A percentile compares a stretch with the other conserved stretches of the same genome.
Conservation (phyloP, 176 grass and related monocot species). For the Carex kokanica region DNA sequence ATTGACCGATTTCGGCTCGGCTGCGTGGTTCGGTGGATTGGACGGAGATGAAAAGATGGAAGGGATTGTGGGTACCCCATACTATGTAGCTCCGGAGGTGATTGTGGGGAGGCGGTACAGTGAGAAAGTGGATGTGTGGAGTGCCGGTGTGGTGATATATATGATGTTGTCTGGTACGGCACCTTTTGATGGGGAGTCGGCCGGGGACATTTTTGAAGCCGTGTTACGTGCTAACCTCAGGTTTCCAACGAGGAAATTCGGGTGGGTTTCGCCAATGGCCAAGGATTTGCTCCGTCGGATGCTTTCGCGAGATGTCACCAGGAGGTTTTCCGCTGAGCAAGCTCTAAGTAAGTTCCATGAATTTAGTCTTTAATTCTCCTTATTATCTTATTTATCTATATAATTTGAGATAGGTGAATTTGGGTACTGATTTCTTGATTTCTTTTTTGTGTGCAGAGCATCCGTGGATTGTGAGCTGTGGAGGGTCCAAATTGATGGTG, state of each 20-base stretch:
- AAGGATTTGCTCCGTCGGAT: conserved; percentile 80
- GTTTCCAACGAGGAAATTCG: conserved; percentile 56
- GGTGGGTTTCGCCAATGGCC: conserved; percentile 50
- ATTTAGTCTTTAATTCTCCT: background rate
- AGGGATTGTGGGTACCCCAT: conserved; percentile 62
- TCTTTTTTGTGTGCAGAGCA: conserved; percentile 29
- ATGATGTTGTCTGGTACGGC: conserved; percentile 50
- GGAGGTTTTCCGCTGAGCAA: conserved; percentile 66
- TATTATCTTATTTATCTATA: background rate
- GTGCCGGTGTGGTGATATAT: conserved; percentile 76
- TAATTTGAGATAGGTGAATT: background rate
- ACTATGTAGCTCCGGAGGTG: conserved; percentile 84
- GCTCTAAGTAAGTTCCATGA: conserved; percentile 39
- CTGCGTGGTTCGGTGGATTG: conserved; percentile 54
- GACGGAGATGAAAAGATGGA: conserved; percentile 34
- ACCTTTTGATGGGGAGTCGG: conserved; percentile 59
- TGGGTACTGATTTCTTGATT: background rate
- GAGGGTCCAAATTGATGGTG: conserved; percentile 17
- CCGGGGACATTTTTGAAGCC: conserved; percentile 48
- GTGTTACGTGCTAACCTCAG: conserved; percentile 56
- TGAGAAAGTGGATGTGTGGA: conserved; percentile 94
- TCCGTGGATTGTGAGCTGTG: conserved; percentile 55
- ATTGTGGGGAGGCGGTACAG: conserved; percentile 45
- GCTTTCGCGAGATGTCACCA: conserved; percentile 64
- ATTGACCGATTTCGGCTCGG: conserved; percentile 75